A percentile compares a stretch with the other conserved stretches of the same genome.
phyloP scores from a whole-genome alignment of 176 grass and related monocot genomes.

The Oryza nivara region DNA sequence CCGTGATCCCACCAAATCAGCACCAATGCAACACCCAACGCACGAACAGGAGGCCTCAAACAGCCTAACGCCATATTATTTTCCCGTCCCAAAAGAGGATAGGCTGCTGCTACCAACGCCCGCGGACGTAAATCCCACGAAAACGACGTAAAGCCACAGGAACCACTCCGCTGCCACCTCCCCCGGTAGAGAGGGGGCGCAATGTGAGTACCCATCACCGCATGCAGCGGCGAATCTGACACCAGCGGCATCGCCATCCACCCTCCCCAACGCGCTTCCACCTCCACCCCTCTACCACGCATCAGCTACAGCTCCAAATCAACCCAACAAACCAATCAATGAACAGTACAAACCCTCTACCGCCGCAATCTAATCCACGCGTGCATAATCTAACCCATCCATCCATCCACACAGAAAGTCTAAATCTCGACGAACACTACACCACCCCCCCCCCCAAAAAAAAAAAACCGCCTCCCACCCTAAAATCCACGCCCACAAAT shows the following conservation, averaged over 20 bases:
- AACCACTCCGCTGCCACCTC: slow-evolving; percentile 8
- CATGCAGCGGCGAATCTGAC: slow-evolving; percentile 46
- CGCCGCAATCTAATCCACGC: neutral
- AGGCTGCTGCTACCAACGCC: neutral
- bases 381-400: neutral
- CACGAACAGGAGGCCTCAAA: neutral
- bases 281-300: neutral
- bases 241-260: too few relatives aligned
- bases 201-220: slow-evolving; percentile 38
- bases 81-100: slow-evolving; percentile 3
- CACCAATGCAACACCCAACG: neutral
- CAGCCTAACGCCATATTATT: neutral
- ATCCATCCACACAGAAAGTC: neutral
- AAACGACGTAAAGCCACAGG: slow-evolving; percentile 45
- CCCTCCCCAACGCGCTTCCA: neutral
- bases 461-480: neutral
- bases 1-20: neutral
- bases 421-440: slow-evolving; percentile 38
- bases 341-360: neutral
- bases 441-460: too few relatives aligned
- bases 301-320: neutral
- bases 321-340: neutral
- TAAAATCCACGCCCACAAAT: neutral
- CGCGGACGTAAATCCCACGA: slow-evolving; percentile 35
- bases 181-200: neutral